Evolutionary conservation across 768 basidiomycete genomes (phyloP).

Genomic region (Leccinum incarnatum): DNA sequence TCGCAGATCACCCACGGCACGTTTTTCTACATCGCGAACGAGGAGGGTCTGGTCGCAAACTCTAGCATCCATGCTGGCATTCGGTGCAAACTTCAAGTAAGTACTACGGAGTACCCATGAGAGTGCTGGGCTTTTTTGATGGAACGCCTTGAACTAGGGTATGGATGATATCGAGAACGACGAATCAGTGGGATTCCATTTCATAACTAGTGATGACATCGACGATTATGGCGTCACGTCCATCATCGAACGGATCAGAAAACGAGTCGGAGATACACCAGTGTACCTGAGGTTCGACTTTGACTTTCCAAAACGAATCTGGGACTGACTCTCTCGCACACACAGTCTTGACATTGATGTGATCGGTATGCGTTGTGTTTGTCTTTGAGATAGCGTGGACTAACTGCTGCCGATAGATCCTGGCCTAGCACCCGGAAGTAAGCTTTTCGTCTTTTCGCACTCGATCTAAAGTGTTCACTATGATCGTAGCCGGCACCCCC

Average conservation of each 20-base stretch:
- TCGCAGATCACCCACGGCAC: constrained; percentile 80
- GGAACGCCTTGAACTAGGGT: constrained; percentile 13
- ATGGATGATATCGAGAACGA: constrained; percentile 55
- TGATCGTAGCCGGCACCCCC: constrained; percentile 74
- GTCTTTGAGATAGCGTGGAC: neutral
- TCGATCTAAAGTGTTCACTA: neutral
- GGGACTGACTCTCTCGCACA: neutral
- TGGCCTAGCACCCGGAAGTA: constrained; percentile 74
- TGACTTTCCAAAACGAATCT: neutral
- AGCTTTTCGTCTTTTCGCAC: constrained; percentile 25
- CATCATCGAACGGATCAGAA: constrained; percentile 68
- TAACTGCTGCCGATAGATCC: constrained; percentile 49
- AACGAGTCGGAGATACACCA: constrained; percentile 68
- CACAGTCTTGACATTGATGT: constrained; percentile 78
- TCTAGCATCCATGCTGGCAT: constrained; percentile 84
- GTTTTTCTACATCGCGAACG: constrained; percentile 77
- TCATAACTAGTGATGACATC: constrained; percentile 79
- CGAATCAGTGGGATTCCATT: constrained; percentile 68
- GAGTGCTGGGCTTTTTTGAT: neutral
- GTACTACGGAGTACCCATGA: constrained; percentile 21
- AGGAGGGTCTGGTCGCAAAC: constrained; percentile 74
- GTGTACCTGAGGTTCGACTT: constrained; percentile 63
- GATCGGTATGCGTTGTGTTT: constrained; percentile 45
- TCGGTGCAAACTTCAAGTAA: constrained; percentile 65
- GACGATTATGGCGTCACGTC: constrained; percentile 73